Base-by-base conservation (phyloP, 2,329 filamentous ascomycete genomes). In the Ambrosiella xylebori region DNA sequence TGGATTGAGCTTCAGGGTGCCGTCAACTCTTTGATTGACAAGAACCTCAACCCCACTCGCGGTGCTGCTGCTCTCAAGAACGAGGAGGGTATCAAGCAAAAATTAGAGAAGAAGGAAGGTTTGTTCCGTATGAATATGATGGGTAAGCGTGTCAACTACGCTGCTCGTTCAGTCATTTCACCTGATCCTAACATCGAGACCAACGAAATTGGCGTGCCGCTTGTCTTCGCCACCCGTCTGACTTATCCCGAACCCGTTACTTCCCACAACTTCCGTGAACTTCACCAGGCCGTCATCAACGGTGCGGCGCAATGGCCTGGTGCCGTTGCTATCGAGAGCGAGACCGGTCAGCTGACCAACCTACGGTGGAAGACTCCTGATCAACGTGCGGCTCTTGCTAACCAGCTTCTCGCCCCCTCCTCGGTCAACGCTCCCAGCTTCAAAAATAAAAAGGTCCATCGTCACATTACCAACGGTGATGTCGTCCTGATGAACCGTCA, bases 71-170 rank as follows among this genome's bases (percentile, higher is more conserved):
- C 83, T 12, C 84, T 85, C 65, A 78, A 83, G 58, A 85, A 88
- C 57, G 87, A 94, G 61, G 90, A 95, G 62, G 93, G 94, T 64
- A 95, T 98, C 72, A 98, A 98, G 72, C 93, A 98, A 68, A 86
- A 90, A 67, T 77, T 98, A 36, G 93, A 98, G 72, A 98, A 98
- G 76, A 98, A 98, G 72, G 94, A 98, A 67, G 93, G 93, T 63
- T 77, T 98, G 37, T 98, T 98, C 76, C 80, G 93, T 65, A 97
- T 95, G 75, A 96, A 98, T 71, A 97, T 98, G 93, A 98, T 98
- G 93, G 93, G 93, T 61, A 98, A 98, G 76, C 89, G 93, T 75
- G 93, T 98, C 72, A 97, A 98, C 70, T 97, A 93, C 68, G 93
- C 93, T 54, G 93, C 93, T 41, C 85, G 93, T 69, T 95, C 87